Base-by-base conservation (phyloP, 495 filamentous ascomycete species). In the Podospora appendiculata region DNA sequence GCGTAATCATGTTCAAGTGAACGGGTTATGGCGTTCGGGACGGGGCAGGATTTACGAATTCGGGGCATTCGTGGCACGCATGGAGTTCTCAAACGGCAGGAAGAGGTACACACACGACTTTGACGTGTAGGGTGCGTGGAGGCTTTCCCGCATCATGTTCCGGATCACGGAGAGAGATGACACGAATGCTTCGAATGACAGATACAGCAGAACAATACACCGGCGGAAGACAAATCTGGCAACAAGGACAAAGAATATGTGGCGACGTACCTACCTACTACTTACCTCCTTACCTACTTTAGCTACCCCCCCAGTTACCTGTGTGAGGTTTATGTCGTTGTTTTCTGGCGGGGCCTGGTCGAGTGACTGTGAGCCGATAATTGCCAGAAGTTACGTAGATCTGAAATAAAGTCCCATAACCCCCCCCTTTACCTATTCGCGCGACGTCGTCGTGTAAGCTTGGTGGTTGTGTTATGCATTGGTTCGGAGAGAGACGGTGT, bases 1-100 rank as follows among this genome's bases (percentile, higher is more conserved):
- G 19, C 51, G 32, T 51, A 51, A 58, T 51, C 56, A 6, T 47
- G 56, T 56, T 60, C 57, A 60, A 60, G 57, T 60, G 57, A 56
- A 54, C 51, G 36, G 50, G 47, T 56, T 60, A 53, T 51, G 54
- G 57, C 51, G 50, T 51, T 57, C 48, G 44, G 57, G 44, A 13
- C 33, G 47, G 32, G 25, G n/a, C 32, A 16, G 39, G 43, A 32
- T 33, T 25, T 42, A 18, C n/a, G 41, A 16, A 18, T 17, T 40
- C 14, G 38, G 36, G 38, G 18, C 34, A 16, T 41, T 42, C 41
- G 41, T 14, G 41, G 41, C 41, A 25, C 14, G 53, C 53, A 55
- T 55, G 53, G 53, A 51, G 53, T 56, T 56, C 48, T 48, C 32
- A 35, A 38, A 56, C 38, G 44, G 45, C 47, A 39, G 34, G 39